Evolutionary conservation across 2,329 filamentous ascomycete genomes (phyloP).

Genomic region (Microsporum audouinii): DNA sequence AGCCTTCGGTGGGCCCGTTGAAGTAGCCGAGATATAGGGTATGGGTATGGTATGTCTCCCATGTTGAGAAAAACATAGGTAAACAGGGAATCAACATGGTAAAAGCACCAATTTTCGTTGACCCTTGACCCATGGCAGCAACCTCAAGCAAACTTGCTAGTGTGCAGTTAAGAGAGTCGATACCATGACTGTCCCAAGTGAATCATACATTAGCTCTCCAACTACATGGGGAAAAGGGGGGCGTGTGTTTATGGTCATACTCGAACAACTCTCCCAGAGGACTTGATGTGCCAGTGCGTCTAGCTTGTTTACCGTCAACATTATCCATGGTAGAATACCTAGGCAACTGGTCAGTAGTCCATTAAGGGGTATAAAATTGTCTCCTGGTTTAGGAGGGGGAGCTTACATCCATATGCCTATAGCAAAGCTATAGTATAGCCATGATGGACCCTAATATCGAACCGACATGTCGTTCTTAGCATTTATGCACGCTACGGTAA

Average conservation of each 20-base stretch:
- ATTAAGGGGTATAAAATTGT: not conserved
- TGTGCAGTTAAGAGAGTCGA: slow-evolving; percentile 96
- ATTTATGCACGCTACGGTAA: not conserved
- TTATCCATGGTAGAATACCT: slow-evolving; percentile 96
- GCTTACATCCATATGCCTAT: slow-evolving; percentile 84
- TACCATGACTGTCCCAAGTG: slow-evolving; percentile 59
- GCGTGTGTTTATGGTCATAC: slow-evolving; percentile 30
- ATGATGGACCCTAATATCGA: slow-evolving; percentile 58
- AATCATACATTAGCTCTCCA: slow-evolving; percentile 4
- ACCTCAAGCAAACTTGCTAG: slow-evolving; percentile 82
- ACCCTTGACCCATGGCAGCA: slow-evolving; percentile 82
- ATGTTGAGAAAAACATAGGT: slow-evolving; percentile 99
- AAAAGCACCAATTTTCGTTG: slow-evolving; percentile 73
- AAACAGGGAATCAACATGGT: slow-evolving; percentile 84
- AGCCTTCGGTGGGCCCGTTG: slow-evolving; percentile 92
- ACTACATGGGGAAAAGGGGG: not conserved
- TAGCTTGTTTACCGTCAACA: slow-evolving; percentile 93
- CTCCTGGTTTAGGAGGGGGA: not conserved
- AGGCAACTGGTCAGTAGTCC: slow-evolving; percentile 1
- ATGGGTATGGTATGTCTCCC: slow-evolving; percentile 98
- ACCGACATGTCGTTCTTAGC: slow-evolving; percentile 1
- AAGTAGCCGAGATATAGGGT: slow-evolving; percentile 91
- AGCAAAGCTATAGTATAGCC: slow-evolving; percentile 94
- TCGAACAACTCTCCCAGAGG: slow-evolving; percentile 94
- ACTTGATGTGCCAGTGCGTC: slow-evolving; percentile 87